Percentiles rank a stretch among this genome's conserved stretches.
phyloP scores from a whole-genome alignment of 306 rosid genomes.

The Benincasa hispida region DNA sequence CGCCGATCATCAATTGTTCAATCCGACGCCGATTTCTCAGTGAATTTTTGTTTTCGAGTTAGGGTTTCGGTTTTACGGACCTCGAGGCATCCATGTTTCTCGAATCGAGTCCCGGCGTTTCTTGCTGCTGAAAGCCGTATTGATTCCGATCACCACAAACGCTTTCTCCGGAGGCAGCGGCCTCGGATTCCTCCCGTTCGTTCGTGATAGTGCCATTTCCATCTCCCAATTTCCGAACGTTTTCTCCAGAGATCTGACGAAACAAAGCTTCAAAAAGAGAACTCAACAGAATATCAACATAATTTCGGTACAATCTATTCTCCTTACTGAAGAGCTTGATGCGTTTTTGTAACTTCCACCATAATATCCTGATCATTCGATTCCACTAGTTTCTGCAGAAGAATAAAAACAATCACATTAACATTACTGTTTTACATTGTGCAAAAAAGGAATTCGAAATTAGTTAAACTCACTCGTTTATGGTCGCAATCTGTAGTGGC shows the following conservation, averaged over 20 bases:
- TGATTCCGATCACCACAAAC: slow-evolving; percentile 78
- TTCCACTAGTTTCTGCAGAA: slow-evolving; percentile 51
- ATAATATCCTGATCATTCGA: slow-evolving; percentile 36
- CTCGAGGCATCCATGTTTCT: slow-evolving; percentile 76
- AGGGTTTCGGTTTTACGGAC: slow-evolving; percentile 10
- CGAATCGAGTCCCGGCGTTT: slow-evolving; percentile 63
- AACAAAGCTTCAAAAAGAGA: too few relatives aligned
- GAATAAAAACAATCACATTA: background rate
- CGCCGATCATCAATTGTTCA: background rate
- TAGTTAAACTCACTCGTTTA: slow-evolving; percentile 3
- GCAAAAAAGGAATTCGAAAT: background rate
- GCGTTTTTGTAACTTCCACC: slow-evolving; percentile 70
- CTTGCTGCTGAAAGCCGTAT: slow-evolving; percentile 84
- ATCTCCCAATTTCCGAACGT: slow-evolving; percentile 60
- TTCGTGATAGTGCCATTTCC: slow-evolving; percentile 47
- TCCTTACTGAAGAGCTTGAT: slow-evolving; percentile 59
- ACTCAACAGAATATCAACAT: background rate
- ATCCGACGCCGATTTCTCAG: background rate
- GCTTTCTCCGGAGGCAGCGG: slow-evolving; percentile 33
- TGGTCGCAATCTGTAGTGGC: background rate
- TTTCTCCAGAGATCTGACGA: slow-evolving; percentile 53
- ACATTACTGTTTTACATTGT: background rate
- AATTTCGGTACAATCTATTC: background rate
- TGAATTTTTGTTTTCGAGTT: background rate
- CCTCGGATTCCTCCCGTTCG: slow-evolving; percentile 9